Evolutionary conservation across 2,329 filamentous ascomycete species (phyloP).

Genomic region (Penicillium occitanis): DNA sequence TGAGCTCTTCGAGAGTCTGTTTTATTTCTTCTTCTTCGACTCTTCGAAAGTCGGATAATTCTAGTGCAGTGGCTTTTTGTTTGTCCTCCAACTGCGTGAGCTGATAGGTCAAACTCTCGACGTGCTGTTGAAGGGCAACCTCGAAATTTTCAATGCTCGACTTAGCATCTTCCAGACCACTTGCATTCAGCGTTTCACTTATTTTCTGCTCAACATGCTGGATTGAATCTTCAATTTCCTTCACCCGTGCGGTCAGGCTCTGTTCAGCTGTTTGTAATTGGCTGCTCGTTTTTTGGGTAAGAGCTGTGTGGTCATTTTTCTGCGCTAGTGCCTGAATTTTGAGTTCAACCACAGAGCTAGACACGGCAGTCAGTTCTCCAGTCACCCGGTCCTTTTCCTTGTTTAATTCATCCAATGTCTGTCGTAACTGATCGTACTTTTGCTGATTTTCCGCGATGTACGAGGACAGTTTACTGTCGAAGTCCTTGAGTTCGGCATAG

Average conservation of each 20-base stretch:
- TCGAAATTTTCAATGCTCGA: background rate
- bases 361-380: background rate
- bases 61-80: background rate
- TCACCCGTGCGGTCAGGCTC: background rate
- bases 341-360: background rate
- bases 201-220: slow-evolving; percentile 4
- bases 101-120: slow-evolving; percentile 9
- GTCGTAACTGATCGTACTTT: slow-evolving; percentile 7
- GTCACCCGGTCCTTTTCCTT: slow-evolving; percentile 23
- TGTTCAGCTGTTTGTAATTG: background rate
- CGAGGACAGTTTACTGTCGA: slow-evolving; percentile 6
- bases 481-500: background rate
- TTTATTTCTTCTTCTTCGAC: background rate
- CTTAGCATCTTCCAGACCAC: background rate
- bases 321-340: background rate
- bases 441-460: slow-evolving; percentile 13
- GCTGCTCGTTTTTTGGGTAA: background rate
- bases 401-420: slow-evolving; percentile 21
- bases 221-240: slow-evolving; percentile 4
- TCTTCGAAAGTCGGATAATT: slow-evolving; percentile 1
- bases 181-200: background rate
- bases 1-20: background rate
- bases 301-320: background rate
- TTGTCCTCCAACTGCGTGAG: slow-evolving; percentile 9
- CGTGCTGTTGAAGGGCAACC: slow-evolving; percentile 12